These are phyloP conservation scores for Neopestalotiopsis rosae DNA, from an alignment of 2,329 filamentous ascomycete genomes.

Conservation along the genomic window DNA sequence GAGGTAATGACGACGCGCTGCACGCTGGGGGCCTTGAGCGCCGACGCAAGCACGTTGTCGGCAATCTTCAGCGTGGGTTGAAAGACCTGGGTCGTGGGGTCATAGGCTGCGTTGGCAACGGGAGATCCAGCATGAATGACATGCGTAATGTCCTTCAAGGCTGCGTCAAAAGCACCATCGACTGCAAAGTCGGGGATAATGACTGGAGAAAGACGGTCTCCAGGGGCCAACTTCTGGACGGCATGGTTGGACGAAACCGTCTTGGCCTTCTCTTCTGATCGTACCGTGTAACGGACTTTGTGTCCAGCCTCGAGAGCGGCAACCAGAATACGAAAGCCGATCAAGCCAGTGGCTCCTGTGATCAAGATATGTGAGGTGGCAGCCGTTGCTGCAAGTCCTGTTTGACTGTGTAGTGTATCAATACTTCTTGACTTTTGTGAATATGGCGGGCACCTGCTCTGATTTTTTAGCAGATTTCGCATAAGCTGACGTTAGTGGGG, in stretches of 20 bases:
- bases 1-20: conserved; percentile 32
- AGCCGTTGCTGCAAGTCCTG: background rate
- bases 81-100: background rate
- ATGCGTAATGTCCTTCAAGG: background rate
- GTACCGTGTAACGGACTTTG: conserved; percentile 30
- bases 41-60: conserved; percentile 23
- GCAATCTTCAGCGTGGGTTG: background rate
- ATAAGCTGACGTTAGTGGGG: no score
- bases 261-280: conserved; percentile 31
- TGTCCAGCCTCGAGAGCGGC: conserved; percentile 29
- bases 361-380: background rate
- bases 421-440: background rate
- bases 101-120: background rate
- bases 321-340: conserved; percentile 33
- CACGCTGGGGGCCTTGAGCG: conserved; percentile 28
- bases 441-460: background rate
- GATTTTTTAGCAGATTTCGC: background rate
- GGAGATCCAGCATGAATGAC: background rate
- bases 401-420: background rate
- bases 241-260: conserved; percentile 30
- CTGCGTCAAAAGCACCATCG: background rate
- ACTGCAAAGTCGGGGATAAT: conserved; percentile 30
- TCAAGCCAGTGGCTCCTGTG: background rate
- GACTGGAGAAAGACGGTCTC: conserved; percentile 27
- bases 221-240: conserved; percentile 22